Percentiles rank a stretch among this genome's conserved stretches.
Conservation (phyloP, 805 yeast genomes). For the Candida caryicola region DNA sequence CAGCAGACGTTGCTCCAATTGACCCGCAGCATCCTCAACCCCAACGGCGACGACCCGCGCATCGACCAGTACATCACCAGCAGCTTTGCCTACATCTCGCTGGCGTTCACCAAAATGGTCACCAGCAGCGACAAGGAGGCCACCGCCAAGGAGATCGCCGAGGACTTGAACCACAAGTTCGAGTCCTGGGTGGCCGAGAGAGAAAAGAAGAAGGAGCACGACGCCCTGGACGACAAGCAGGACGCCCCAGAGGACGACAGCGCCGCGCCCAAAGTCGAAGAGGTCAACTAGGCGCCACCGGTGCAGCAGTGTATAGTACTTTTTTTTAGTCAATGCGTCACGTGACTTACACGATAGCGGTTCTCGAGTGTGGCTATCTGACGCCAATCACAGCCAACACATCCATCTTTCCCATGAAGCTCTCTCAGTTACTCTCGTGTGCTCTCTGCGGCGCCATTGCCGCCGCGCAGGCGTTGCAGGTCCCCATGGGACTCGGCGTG, state of each 20-base stretch:
- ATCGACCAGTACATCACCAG: slow-evolving; percentile 25
- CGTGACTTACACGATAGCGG: too few species aligned
- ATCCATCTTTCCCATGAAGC: not conserved
- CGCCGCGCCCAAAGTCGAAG: too few species aligned
- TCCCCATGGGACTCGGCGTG: not conserved
- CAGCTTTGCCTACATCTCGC: slow-evolving; percentile 26
- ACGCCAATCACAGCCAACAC: not conserved
- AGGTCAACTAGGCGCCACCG: too few species aligned
- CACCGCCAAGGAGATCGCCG: slow-evolving; percentile 34
- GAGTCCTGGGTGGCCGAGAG: slow-evolving; percentile 26
- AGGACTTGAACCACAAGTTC: slow-evolving; percentile 28
- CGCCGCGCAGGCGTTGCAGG: not conserved
- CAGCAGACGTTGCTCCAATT: slow-evolving; percentile 11
- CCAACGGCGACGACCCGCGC: slow-evolving; percentile 26
- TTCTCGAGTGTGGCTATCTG: too few species aligned
- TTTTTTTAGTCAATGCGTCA: too few species aligned
- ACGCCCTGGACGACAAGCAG: too few species aligned
- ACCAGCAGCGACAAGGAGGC: slow-evolving; percentile 30
- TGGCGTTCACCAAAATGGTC: slow-evolving; percentile 27
- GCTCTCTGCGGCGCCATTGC: not conserved
- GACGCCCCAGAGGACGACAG: too few species aligned
- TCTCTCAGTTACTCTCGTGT: not conserved
- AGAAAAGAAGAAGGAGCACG: slow-evolving; percentile 9
- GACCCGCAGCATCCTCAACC: slow-evolving; percentile 22
- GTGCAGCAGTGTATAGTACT: too few species aligned